Base-by-base conservation (phyloP, 2,329 filamentous ascomycete genomes). In the Metarhizium brunneum region DNA sequence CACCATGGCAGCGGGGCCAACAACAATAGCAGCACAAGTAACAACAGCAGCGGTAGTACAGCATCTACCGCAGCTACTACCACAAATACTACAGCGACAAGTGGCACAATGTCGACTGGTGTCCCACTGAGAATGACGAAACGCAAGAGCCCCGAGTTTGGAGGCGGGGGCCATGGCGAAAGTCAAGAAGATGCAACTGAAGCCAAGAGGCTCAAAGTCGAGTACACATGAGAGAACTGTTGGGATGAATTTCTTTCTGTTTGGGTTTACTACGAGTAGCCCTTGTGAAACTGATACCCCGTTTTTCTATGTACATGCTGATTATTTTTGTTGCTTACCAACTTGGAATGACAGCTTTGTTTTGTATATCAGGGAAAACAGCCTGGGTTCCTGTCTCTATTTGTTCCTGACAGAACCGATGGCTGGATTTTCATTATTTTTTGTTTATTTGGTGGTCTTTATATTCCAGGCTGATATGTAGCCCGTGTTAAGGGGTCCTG, bases 101-200 rank as follows among this genome's bases (percentile, higher is more conserved):
- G 56, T 14, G 55, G 54, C 54, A 50, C 38, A 7, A 58, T 57
- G 36, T 58, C 63, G 6, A 36, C n/a, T 36, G 35, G 51, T 16
- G 48, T 58, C 53, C 48, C 51, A 5, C 38, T 32, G 48, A 54
- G 54, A 13, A 58, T 70, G 0, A 66, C 70, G n/a, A 83, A 83
- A 67, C 71, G 81, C 58, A 84, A 83, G 68, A 83, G 79, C 57
- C 79, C 79, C 1, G 81, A 83, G 8, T 70, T 73, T 40, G 73
- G 70, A 52, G 68, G 66, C 11, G 69, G 66, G n/a, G 70, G 71
- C 2, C 66, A 71, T 2, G 66, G 67, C 8, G 77, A 80, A 30
- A 65, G 69, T 3, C 66, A 71, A 3, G 77, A 78, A 29, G 61
- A 65, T 43, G 67, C 67, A 18, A 70, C 68, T n/a, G 80, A 83